These are phyloP conservation scores for Rhododendron molle DNA, from an alignment of 148 eudicot genomes.

Conservation along the genomic window DNA sequence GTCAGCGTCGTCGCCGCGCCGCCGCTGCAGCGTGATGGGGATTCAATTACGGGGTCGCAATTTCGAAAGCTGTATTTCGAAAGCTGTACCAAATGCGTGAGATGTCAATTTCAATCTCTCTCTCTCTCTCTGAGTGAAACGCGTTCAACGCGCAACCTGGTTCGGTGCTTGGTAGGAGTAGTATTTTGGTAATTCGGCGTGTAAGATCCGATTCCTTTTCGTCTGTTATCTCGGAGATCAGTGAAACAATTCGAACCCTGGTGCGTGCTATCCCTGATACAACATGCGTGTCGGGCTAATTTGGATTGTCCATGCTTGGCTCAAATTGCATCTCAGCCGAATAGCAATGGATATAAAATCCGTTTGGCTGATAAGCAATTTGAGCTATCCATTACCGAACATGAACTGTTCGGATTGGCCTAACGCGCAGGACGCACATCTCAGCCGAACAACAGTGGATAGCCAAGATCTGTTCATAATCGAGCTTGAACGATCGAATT, in stretches of 20 bases:
- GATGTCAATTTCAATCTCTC: background rate
- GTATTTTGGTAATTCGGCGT: background rate
- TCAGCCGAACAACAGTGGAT: no score
- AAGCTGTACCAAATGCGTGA: background rate
- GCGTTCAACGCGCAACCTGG: background rate
- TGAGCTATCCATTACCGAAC: fast-evolving
- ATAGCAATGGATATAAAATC: no score
- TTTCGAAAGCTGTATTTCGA: background rate
- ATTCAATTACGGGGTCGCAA: background rate
- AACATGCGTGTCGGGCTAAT: no score
- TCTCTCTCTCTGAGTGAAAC: conserved; percentile 2
- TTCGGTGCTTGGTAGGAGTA: background rate
- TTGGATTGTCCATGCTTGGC: no score
- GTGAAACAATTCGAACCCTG: no score
- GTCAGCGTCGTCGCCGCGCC: background rate
- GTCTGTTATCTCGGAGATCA: no score
- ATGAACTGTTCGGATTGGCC: no score
- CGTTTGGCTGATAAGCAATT: no score
- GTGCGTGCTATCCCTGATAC: no score
- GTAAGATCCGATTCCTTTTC: background rate
- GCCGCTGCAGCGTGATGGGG: background rate
- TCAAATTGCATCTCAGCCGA: no score
- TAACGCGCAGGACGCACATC: no score
- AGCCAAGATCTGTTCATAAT: fast-evolving
- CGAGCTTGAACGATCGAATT: no score